phyloP scores from a whole-genome alignment of 768 basidiomycete species.

The Nidularia sp. region DNA sequence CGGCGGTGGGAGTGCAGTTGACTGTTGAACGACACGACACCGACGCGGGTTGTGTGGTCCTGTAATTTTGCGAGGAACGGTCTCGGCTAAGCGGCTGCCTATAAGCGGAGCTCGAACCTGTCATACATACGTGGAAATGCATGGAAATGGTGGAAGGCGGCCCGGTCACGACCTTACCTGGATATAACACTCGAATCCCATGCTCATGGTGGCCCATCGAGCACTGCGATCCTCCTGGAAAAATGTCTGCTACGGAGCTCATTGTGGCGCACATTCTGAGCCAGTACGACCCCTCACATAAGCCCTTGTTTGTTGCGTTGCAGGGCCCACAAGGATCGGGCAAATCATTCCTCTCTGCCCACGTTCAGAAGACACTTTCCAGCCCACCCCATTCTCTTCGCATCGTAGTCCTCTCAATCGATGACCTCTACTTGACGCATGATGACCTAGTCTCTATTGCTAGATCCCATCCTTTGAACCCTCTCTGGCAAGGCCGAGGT shows the following conservation, averaged over 20 bases:
- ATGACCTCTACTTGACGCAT: slow-evolving; percentile 85
- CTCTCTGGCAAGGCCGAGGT: slow-evolving; percentile 77
- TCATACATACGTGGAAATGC: background rate
- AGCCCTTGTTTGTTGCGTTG: slow-evolving; percentile 78
- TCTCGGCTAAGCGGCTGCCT: background rate
- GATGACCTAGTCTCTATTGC: slow-evolving; percentile 55
- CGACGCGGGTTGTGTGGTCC: background rate
- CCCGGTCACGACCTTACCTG: background rate
- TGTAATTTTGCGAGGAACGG: background rate
- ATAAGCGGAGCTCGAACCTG: background rate
- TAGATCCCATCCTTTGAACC: slow-evolving; percentile 48
- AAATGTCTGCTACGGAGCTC: slow-evolving; percentile 29
- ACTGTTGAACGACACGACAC: no score
- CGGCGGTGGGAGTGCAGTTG: slow-evolving; percentile 6
- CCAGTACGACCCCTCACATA: slow-evolving; percentile 14
- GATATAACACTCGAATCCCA: no score
- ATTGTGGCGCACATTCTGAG: slow-evolving; percentile 23
- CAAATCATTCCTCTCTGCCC: slow-evolving; percentile 76
- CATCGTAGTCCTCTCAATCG: slow-evolving; percentile 68
- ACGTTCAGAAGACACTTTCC: slow-evolving; percentile 40
- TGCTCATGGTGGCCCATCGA: no score
- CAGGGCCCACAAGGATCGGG: slow-evolving; percentile 96
- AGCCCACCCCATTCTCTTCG: slow-evolving; percentile 45
- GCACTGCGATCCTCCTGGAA: background rate
- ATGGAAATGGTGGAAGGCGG: no score